Evolutionary conservation across 2,329 filamentous ascomycete species (phyloP).

Genomic region (Talaromyces sp.): DNA sequence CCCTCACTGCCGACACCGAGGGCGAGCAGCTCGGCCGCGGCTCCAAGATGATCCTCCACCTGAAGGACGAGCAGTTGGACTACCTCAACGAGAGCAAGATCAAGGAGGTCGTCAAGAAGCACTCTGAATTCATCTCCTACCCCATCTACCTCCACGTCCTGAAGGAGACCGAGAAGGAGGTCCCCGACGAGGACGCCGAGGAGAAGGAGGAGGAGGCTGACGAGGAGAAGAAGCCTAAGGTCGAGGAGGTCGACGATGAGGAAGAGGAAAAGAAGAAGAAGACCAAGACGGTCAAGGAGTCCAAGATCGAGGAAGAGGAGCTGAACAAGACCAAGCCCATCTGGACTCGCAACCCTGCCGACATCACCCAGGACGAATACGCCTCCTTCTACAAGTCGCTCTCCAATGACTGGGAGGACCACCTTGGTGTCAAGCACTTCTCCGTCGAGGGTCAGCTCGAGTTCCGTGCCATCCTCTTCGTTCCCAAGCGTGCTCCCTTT

Average conservation of each 20-base stretch:
- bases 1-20: constrained; percentile 81
- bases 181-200: constrained; percentile 90
- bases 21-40: constrained; percentile 87
- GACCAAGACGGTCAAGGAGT: constrained; percentile 99
- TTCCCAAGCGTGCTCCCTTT: constrained; percentile 98
- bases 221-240: constrained; percentile 92
- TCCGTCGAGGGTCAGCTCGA: constrained; percentile 99
- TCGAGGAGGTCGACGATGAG: constrained; percentile 85
- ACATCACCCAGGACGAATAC: constrained; percentile 95
- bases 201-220: constrained; percentile 65
- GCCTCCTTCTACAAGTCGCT: constrained; percentile 99
- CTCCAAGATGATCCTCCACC: constrained; percentile 95
- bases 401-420: constrained; percentile 99
- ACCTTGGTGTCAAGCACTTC: constrained; percentile 99
- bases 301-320: constrained; percentile 97
- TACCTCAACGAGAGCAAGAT: constrained; percentile 98
- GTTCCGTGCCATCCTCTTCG: constrained; percentile 99
- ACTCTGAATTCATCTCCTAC: constrained; percentile 99
- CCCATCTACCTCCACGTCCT: constrained; percentile 99
- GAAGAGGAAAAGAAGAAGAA: constrained; percentile 84
- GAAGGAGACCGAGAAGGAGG: constrained; percentile 99
- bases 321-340: constrained; percentile 99
- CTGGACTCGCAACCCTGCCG: constrained; percentile 96
- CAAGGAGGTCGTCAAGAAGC: constrained; percentile 99
- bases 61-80: constrained; percentile 98